Conservation (phyloP, 257 asterid species). For the Solanum commersonii region DNA sequence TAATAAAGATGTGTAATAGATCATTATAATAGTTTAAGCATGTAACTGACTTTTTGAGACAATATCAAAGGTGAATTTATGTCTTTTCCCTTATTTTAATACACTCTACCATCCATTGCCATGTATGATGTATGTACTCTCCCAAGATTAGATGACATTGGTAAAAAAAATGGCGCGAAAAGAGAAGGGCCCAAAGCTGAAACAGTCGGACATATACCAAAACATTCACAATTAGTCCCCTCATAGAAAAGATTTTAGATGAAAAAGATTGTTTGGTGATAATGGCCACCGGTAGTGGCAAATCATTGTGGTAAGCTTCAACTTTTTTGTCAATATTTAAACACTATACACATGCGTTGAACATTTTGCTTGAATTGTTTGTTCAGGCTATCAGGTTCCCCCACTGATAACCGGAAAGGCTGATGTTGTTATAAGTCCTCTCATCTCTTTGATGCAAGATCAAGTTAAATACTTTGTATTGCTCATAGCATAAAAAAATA, state of each 20-base stretch:
- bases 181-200: neutral
- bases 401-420: conserved; percentile 66
- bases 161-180: neutral
- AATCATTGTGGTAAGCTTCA: conserved; percentile 61
- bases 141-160: no score
- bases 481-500: neutral
- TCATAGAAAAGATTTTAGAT: conserved; percentile 47
- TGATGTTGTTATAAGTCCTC: conserved; percentile 77
- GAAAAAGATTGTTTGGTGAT: conserved; percentile 81
- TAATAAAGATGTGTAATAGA: no score
- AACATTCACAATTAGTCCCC: neutral
- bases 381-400: conserved; percentile 78
- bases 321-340: neutral
- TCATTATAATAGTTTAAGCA: no score
- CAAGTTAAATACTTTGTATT: conserved; percentile 34
- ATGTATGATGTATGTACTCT: no score
- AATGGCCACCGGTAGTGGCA: conserved; percentile 97
- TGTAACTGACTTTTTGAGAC: no score
- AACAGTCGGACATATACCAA: neutral
- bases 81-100: no score
- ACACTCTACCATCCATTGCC: no score
- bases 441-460: conserved; percentile 91
- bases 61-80: no score
- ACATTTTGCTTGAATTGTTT: neutral
- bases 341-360: neutral